Evolutionary conservation across 1,284 basidiomycete species (phyloP).

Genomic region (Apiotrichum veenhuisii): DNA sequence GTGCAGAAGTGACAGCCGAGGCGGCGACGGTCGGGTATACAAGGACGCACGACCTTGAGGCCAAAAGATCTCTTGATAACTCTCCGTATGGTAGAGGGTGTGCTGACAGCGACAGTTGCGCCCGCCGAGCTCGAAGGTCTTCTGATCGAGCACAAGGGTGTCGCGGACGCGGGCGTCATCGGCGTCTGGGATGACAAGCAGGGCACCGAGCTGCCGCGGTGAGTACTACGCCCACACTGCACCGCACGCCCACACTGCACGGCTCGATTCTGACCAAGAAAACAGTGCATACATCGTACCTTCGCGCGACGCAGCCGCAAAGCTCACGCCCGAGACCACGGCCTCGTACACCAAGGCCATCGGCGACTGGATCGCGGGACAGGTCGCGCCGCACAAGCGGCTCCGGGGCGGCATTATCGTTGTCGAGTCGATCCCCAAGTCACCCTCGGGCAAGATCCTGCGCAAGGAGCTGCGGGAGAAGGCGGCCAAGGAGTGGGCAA

Average conservation of each 20-base stretch:
- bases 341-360: constrained; percentile 43
- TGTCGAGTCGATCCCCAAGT: constrained; percentile 52
- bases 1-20: no score
- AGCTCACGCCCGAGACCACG: constrained; percentile 3
- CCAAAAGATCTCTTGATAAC: constrained; percentile 6
- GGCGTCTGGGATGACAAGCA: constrained; percentile 60
- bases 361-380: background rate
- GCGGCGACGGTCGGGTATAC: no score
- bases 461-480: constrained; percentile 27
- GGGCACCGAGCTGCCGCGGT: constrained; percentile 70
- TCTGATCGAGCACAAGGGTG: constrained; percentile 65
- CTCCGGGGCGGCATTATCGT: constrained; percentile 52
- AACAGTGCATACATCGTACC: constrained; percentile 54
- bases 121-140: constrained; percentile 76
- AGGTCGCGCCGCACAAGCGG: constrained; percentile 53
- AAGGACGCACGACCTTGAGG: no score
- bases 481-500: no score
- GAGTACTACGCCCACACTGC: no score
- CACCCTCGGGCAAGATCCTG: constrained; percentile 43
- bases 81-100: no score
- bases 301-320: background rate
- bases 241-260: no score
- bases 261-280: constrained; percentile 14
- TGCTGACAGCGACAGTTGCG: constrained; percentile 50
- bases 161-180: constrained; percentile 68